Evolutionary conservation across 805 yeast species (phyloP).

Genomic region (Yarrowia sp.): DNA sequence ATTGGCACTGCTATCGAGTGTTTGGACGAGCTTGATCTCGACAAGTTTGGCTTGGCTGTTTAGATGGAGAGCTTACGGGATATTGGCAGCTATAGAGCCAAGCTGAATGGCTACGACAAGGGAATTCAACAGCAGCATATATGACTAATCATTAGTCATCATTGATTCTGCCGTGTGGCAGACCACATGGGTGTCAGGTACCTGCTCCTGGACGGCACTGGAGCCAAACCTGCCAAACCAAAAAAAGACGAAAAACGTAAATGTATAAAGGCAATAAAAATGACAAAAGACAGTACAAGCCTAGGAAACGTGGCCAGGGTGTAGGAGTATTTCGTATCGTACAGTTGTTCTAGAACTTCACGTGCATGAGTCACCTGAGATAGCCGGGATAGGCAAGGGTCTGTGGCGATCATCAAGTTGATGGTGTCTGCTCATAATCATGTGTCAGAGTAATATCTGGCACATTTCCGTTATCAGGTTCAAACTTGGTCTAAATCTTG

Average conservation of each 20-base stretch:
- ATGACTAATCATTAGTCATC: not conserved
- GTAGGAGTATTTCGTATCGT: too few species aligned
- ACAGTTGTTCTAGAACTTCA: too few species aligned
- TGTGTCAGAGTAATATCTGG: not conserved
- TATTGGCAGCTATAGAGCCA: not conserved
- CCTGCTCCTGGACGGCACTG: not conserved
- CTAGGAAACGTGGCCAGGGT: too few species aligned
- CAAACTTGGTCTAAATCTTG: too few species aligned
- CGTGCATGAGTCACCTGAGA: not conserved
- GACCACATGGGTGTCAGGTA: not conserved
- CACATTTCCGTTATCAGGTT: too few species aligned
- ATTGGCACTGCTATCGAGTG: conserved; percentile 76
- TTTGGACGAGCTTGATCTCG: conserved; percentile 56
- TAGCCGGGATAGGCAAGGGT: not conserved
- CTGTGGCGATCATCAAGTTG: too few species aligned
- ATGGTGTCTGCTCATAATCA: too few species aligned
- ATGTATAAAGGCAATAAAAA: not conserved
- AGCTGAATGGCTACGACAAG: not conserved
- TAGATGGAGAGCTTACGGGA: not conserved
- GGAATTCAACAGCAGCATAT: too few species aligned
- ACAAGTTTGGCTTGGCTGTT: conserved; percentile 1
- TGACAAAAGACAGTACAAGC: not conserved
- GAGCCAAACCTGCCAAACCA: not conserved
- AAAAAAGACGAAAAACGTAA: not conserved
- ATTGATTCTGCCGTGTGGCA: too few species aligned